Evolutionary conservation across 2,329 filamentous ascomycete genomes (phyloP).

Genomic region (Pseudogymnoascus sp.): DNA sequence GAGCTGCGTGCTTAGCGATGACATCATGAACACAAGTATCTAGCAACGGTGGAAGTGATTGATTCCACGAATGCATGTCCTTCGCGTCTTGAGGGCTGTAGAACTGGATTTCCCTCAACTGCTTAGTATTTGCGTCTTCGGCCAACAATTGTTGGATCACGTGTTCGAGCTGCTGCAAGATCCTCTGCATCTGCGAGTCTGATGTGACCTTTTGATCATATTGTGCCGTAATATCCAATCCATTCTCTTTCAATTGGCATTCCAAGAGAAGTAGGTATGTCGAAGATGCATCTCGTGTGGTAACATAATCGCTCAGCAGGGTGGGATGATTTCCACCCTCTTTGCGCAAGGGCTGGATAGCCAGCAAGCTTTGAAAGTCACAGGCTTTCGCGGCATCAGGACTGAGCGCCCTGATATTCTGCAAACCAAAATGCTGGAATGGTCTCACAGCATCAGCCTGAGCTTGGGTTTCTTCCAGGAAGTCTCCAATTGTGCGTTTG

Average conservation of each 20-base stretch:
- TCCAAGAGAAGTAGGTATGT: slow-evolving; percentile 6
- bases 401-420: slow-evolving; percentile 36
- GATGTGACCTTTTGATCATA: neutral
- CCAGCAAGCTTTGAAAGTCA: slow-evolving; percentile 34
- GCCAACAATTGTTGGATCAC: slow-evolving; percentile 3
- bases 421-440: slow-evolving; percentile 40
- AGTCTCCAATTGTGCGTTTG: slow-evolving; percentile 30
- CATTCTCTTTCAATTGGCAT: neutral
- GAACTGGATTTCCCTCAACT: neutral
- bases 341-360: slow-evolving; percentile 26
- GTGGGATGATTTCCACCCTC: neutral
- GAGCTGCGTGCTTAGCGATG: slow-evolving; percentile 9
- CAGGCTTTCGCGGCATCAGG: slow-evolving; percentile 32
- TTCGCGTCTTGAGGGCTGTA: slow-evolving; percentile 1
- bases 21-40: slow-evolving; percentile 14
- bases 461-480: slow-evolving; percentile 31
- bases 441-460: slow-evolving; percentile 40
- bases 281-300: neutral
- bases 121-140: neutral
- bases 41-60: neutral
- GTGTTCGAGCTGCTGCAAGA: slow-evolving; percentile 11
- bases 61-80: slow-evolving; percentile 5
- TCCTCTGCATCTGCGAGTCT: neutral
- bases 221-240: neutral
- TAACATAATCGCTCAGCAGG: neutral